A percentile compares a stretch with the other conserved stretches of the same genome.
Evolutionary conservation across 2,329 filamentous ascomycete species (phyloP).

Genomic region (Fusarium stilboides): DNA sequence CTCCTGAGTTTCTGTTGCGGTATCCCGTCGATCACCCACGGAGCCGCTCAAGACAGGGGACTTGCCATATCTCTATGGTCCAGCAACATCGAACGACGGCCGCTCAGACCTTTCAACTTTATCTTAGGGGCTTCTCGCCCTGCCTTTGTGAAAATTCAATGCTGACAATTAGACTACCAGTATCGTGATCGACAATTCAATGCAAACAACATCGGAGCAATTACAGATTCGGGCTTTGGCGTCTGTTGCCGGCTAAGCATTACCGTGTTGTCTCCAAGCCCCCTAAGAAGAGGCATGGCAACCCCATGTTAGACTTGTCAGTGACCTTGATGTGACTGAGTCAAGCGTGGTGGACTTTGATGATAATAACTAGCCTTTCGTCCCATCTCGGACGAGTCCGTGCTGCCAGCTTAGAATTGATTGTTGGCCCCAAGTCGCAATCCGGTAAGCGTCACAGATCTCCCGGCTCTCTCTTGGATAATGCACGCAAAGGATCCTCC

Average conservation of each 20-base stretch:
- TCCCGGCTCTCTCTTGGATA: constrained; percentile 1
- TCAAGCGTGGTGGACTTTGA: constrained; percentile 33
- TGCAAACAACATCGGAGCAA: constrained; percentile 12
- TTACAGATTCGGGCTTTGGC: neutral
- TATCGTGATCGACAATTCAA: constrained; percentile 19
- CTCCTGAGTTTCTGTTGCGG: constrained; percentile 11
- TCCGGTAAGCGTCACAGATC: constrained; percentile 36
- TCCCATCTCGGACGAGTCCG: constrained; percentile 15
- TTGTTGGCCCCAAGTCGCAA: neutral
- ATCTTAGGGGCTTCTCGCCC: constrained; percentile 3
- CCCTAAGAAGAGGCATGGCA: neutral
- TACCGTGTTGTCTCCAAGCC: constrained; percentile 10
- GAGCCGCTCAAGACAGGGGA: constrained; percentile 23
- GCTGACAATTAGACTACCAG: neutral
- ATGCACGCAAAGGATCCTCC: constrained; percentile 5
- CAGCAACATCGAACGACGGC: constrained; percentile 8
- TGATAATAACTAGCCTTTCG: constrained; percentile 4
- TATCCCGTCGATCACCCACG: constrained; percentile 30
- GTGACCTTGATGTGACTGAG: constrained; percentile 31
- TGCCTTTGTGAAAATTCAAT: constrained; percentile 3
- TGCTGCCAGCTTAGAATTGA: constrained; percentile 1
- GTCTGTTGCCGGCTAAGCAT: constrained; percentile 19
- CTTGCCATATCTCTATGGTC: constrained; percentile 1
- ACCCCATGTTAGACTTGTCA: constrained; percentile 5
- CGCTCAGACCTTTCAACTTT: constrained; percentile 5